phyloP scores from a whole-genome alignment of 148 eudicot genomes.

The Fagopyrum tataricum region DNA sequence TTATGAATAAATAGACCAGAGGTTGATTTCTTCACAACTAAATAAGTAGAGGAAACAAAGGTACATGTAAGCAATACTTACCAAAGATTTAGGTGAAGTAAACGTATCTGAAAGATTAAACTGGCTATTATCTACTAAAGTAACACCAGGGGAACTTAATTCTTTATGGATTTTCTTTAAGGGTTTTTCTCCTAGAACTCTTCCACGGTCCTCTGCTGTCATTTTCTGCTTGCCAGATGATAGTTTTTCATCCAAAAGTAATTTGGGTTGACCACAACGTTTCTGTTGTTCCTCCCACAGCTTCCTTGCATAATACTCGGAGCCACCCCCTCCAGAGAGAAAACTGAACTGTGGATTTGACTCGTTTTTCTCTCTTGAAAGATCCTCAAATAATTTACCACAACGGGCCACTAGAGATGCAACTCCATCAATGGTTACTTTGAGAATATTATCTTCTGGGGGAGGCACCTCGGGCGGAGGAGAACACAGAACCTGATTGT shows the following conservation, averaged over 20 bases:
- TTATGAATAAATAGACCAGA: background rate
- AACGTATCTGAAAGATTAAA: constrained; percentile 69
- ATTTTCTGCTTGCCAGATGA: constrained; percentile 42
- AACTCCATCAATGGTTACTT: constrained; percentile 79
- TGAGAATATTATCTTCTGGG: constrained; percentile 68
- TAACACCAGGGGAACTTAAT: constrained; percentile 20
- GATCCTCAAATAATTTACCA: constrained; percentile 89
- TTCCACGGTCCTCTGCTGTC: constrained; percentile 90
- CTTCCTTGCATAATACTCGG: constrained; percentile 72
- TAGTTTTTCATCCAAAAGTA: constrained; percentile 36
- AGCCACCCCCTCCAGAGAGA: constrained; percentile 79
- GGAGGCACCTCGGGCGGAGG: constrained; percentile 71
- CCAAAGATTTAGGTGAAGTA: constrained; percentile 70
- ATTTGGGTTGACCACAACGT: constrained; percentile 37
- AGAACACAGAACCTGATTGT: constrained; percentile 23
- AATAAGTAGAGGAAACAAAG: background rate
- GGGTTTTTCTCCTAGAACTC: constrained; percentile 78
- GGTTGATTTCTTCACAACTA: background rate
- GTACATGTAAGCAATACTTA: constrained; percentile 35
- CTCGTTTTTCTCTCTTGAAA: constrained; percentile 75
- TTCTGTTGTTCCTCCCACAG: constrained; percentile 92
- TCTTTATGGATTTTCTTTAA: constrained; percentile 53
- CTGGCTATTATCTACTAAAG: constrained; percentile 29
- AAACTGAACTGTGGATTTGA: constrained; percentile 76
- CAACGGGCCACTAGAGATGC: constrained; percentile 88